phyloP scores from a whole-genome alignment of 1,284 basidiomycete species.

The Cutaneotrichosporon sp. region DNA sequence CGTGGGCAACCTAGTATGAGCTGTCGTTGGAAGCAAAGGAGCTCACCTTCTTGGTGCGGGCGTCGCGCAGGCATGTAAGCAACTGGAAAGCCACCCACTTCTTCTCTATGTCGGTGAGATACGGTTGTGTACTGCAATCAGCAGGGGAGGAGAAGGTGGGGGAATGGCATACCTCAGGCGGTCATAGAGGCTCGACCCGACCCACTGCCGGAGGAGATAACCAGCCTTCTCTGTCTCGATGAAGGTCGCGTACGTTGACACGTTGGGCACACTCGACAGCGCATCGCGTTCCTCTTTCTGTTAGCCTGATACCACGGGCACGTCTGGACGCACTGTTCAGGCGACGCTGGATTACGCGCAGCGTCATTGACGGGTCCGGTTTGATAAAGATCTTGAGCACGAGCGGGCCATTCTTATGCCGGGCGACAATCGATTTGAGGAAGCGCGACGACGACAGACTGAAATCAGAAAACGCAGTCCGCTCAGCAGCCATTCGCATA shows the following conservation, averaged over 20 bases:
- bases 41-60: constrained; percentile 65
- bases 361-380: constrained; percentile 67
- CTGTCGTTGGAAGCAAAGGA: constrained; percentile 3
- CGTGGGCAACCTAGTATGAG: constrained; percentile 72
- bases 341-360: constrained; percentile 66
- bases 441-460: constrained; percentile 79
- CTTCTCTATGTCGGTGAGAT: constrained; percentile 88
- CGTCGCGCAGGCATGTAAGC: constrained; percentile 77
- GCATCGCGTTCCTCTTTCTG: constrained; percentile 75
- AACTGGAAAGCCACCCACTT: constrained; percentile 98
- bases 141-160: background rate
- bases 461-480: constrained; percentile 15
- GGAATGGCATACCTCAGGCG: constrained; percentile 77
- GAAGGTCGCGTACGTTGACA: constrained; percentile 86
- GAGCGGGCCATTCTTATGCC: constrained; percentile 68
- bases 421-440: constrained; percentile 82
- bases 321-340: constrained; percentile 61
- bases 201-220: constrained; percentile 92
- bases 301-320: constrained; percentile 4
- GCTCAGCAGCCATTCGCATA: constrained; percentile 51
- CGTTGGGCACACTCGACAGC: constrained; percentile 78
- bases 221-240: constrained; percentile 95
- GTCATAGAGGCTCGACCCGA: constrained; percentile 93
- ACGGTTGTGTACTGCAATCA: constrained; percentile 79
- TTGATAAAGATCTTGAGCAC: constrained; percentile 82